These are phyloP conservation scores for Calonectria hawksworthii DNA, from an alignment of 2,329 filamentous ascomycete species.

Conservation along the genomic window DNA sequence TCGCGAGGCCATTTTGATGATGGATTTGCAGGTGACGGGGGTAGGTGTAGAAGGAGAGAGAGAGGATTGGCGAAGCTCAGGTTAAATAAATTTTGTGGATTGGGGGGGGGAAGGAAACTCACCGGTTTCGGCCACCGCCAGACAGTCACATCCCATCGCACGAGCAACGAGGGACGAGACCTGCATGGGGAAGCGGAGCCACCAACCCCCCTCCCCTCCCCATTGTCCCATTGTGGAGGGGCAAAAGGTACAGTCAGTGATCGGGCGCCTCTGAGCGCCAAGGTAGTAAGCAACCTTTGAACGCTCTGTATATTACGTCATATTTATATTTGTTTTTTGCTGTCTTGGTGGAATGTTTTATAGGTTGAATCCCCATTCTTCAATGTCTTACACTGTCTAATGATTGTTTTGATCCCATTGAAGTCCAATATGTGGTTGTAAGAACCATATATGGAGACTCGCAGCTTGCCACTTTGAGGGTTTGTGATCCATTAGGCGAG, in stretches of 20 bases:
- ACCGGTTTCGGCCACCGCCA: slow-evolving; percentile 46
- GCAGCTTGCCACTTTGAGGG: neutral
- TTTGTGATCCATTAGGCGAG: neutral
- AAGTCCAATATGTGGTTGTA: neutral
- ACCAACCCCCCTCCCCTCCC: neutral
- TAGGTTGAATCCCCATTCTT: neutral
- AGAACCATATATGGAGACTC: neutral
- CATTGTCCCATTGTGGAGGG: neutral
- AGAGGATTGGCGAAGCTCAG: slow-evolving; percentile 44
- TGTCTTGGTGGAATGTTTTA: neutral
- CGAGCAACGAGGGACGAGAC: slow-evolving; percentile 24
- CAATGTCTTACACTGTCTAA: neutral
- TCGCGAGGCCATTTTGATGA: slow-evolving; percentile 81
- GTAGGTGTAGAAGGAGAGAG: slow-evolving; percentile 45
- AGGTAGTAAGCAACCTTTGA: slow-evolving; percentile 4
- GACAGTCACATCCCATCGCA: slow-evolving; percentile 34
- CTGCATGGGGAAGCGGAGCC: slow-evolving; percentile 10
- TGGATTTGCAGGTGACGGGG: slow-evolving; percentile 39
- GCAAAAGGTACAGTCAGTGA: slow-evolving; percentile 10
- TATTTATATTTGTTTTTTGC: neutral
- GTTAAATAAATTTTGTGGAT: slow-evolving; percentile 42
- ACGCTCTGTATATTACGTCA: neutral
- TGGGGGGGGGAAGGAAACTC: slow-evolving; percentile 25
- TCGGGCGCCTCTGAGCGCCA: slow-evolving; percentile 6
- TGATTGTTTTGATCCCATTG: neutral